phyloP scores from a whole-genome alignment of 2,329 filamentous ascomycete genomes.

The Diplodia corticola region DNA sequence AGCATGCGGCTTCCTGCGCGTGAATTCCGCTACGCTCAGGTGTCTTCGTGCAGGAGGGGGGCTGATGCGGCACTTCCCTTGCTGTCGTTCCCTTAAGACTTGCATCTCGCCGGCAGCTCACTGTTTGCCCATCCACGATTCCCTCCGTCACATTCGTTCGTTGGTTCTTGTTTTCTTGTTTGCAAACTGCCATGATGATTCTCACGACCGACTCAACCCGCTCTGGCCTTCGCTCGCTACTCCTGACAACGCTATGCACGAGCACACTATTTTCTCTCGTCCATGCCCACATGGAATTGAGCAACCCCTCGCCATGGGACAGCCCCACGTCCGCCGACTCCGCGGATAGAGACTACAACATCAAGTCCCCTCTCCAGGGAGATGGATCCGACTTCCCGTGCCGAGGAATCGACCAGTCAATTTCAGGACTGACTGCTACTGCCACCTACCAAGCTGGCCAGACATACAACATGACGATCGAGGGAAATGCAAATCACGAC shows the following conservation, averaged over 20 bases:
- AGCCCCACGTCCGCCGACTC: conserved; percentile 50
- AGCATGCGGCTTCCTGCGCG: conserved; percentile 1
- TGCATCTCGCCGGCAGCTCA: conserved; percentile 6
- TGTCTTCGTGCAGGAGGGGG: conserved; percentile 7
- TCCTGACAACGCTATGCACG: conserved; percentile 13
- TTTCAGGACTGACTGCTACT: conserved; percentile 51
- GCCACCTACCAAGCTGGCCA: conserved; percentile 64
- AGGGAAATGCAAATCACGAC: conserved; percentile 60
- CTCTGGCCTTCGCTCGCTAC: conserved; percentile 10
- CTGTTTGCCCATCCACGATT: background rate
- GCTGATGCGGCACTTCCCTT: conserved; percentile 11
- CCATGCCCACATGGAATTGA: conserved; percentile 57
- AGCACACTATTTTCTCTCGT: background rate
- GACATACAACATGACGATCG: conserved; percentile 63
- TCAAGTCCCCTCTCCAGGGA: conserved; percentile 64
- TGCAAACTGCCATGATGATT: conserved; percentile 7
- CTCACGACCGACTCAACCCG: background rate
- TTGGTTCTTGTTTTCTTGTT: conserved; percentile 4
- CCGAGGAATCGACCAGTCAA: conserved; percentile 59
- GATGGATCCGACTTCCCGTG: conserved; percentile 71
- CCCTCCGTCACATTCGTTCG: conserved; percentile 18
- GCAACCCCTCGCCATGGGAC: conserved; percentile 54
- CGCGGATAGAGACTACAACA: conserved; percentile 65
- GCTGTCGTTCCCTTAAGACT: conserved; percentile 18
- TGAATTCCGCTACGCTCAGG: conserved; percentile 14